Base-by-base conservation (phyloP, 441 rosid species). In the Arabidopsis lyrata region DNA sequence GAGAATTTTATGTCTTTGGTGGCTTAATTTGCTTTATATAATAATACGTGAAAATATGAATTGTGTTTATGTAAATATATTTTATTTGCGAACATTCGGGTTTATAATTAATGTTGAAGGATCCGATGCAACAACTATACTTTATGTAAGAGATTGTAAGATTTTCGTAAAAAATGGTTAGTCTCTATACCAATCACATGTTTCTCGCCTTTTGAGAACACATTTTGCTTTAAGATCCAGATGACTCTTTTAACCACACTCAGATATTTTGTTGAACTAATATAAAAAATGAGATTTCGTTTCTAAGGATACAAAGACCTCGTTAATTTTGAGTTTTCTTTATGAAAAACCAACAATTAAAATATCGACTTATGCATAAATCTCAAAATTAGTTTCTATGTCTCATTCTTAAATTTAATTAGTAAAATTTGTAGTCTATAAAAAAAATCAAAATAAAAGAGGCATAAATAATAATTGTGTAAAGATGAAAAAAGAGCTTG, bases 101-200 rank as follows among this genome's bases (percentile, higher is more conserved):
- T 22, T 66, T 70, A 42, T 66, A 72, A 38, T 72, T 44, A 72
- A 72, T 72, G 53, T 61, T 67, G 74, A 78, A 47, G 81, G 81
- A 78, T 78, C 81, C 81, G 45, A 78, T 78, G 78, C 62, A 59
- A 67, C 81, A 78, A 62, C 70, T 73, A 73, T 78, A 78, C 77
- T 72, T 78, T 68, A 72, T 78, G 73, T 47, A 52, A 71, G 80
- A 29, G 81, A 29, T 72, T 64, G 63, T 44, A 64, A 36, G 60
- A 2, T 65, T 71, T 58, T 70, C 56, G 4, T 64, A 53, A 35
- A 35, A 68, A 39, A 3, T 58, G 67, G 72, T 77, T 77, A 71
- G 53, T 65, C 63, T 70, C 63, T 58, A 60, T 29, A 77, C 76
- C 68, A 49, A 41, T 70, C 72, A 77, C 80, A 70, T 77, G 80